Base-by-base conservation (phyloP, 768 basidiomycete genomes). In the Boletus vinaceobasis region DNA sequence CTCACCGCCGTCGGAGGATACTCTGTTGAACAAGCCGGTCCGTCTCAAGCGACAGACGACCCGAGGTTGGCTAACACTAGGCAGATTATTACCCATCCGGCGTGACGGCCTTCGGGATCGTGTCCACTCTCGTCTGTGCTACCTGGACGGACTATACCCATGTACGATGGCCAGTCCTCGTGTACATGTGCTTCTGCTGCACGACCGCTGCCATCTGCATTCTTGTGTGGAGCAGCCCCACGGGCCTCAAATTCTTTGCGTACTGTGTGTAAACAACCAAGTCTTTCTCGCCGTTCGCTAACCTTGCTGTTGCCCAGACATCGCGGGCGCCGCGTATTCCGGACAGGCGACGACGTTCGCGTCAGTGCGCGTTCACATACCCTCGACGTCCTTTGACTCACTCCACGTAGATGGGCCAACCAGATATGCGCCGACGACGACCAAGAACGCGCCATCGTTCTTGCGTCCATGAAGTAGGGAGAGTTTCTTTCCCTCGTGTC, bases 271-370 rank as follows among this genome's bases (percentile, higher is more conserved):
- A 44, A 19, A 39, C n/a, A 15, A 21, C 11, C 13, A 7, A 15
- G 14, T 47, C 14, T 23, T 43, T 45, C 45, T 27, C 43, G 5
- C 32, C 27, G 3, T 7, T 21, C 21, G 7, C 48, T 48, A 19
- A 60, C 31, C 13, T 45, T 14, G 4, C 1, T 9, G 7, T 37
- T 43, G 2, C 21, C 43, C 50, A 84, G 79, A 83, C 65, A 62
- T 83, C 10, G 79, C 81, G 6, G 86, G 87, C 2, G 84, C 86
- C 15, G 82, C 85, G 7, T 90, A 85, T 63, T 79, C 86, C 0
- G 87, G 88, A 10, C 89, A 90, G 65, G 89, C 87, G 7, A 83
- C 81, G 17, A 90, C 87, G 26, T 89, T 90, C 62, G 84, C 85
- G 79, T 85, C 58, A 50, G 81, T 74, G 19, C 31, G 33, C 45